phyloP scores from a whole-genome alignment of 2,329 filamentous ascomycete species.

The Beauveria medogensis region DNA sequence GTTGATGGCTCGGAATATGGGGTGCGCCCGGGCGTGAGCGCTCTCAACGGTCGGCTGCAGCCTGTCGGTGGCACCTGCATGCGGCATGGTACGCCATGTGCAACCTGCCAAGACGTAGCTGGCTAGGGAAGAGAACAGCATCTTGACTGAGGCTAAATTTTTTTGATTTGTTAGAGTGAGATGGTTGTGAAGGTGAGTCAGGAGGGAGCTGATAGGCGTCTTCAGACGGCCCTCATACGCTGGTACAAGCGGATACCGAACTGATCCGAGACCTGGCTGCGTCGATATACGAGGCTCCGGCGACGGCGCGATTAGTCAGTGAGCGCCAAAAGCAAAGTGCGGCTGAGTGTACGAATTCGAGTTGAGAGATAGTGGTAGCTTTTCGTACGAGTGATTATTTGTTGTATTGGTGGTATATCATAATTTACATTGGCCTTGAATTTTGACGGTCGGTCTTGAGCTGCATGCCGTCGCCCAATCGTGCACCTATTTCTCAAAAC shows the following conservation, averaged over 20 bases:
- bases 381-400: background rate
- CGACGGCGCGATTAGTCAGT: background rate
- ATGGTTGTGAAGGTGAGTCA: background rate
- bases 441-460: background rate
- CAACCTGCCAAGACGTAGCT: background rate
- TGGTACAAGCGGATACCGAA: background rate
- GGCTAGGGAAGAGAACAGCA: background rate
- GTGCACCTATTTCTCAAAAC: constrained; percentile 47
- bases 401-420: constrained; percentile 5
- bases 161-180: background rate
- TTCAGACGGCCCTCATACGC: background rate
- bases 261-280: background rate
- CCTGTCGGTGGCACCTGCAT: background rate
- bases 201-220: background rate
- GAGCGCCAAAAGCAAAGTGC: too few relatives aligned
- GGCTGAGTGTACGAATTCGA: too few relatives aligned
- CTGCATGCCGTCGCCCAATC: background rate
- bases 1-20: constrained; percentile 66
- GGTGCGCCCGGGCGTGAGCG: constrained; percentile 45
- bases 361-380: too few relatives aligned
- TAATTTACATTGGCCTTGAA: constrained; percentile 3
- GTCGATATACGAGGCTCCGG: background rate
- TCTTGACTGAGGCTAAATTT: background rate
- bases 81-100: background rate
- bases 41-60: constrained; percentile 13